Percentiles rank a stretch among this genome's conserved stretches.
phyloP scores from a whole-genome alignment of 2,329 filamentous ascomycete genomes.

The Capronia epimyces region DNA sequence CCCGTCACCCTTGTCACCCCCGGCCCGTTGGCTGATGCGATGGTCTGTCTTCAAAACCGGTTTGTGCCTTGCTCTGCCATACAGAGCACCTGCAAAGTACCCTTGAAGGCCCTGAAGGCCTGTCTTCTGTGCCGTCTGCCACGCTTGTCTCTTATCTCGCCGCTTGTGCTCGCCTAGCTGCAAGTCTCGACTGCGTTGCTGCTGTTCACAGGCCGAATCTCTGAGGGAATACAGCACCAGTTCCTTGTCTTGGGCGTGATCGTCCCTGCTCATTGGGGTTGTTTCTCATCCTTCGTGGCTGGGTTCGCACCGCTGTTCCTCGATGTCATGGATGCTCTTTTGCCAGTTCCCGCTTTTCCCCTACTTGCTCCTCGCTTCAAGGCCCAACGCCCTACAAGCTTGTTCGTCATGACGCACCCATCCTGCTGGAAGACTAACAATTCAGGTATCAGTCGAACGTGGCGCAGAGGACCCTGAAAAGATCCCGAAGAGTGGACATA shows the following conservation, averaged over 20 bases:
- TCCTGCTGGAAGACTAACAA: neutral
- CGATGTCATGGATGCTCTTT: slow-evolving; percentile 4
- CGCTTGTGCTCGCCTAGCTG: slow-evolving; percentile 9
- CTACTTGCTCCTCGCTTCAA: too few species aligned
- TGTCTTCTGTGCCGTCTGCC: slow-evolving; percentile 2
- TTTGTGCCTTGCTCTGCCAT: slow-evolving; percentile 14
- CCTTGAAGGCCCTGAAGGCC: slow-evolving; percentile 2
- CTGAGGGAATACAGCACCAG: neutral
- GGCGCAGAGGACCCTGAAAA: slow-evolving; percentile 14
- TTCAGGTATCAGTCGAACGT: slow-evolving; percentile 4
- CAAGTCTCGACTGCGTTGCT: slow-evolving; percentile 7
- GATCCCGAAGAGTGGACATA: neutral
- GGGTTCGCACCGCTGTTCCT: neutral
- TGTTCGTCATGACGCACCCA: slow-evolving; percentile 10
- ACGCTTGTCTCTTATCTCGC: slow-evolving; percentile 14
- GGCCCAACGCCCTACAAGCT: neutral
- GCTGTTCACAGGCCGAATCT: neutral
- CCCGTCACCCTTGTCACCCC: too few species aligned
- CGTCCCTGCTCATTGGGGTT: slow-evolving; percentile 6
- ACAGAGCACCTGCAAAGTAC: too few species aligned
- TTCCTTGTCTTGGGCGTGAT: slow-evolving; percentile 8
- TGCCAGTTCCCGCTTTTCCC: neutral
- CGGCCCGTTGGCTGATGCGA: neutral
- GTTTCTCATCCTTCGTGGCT: slow-evolving; percentile 3
- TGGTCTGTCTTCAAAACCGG: slow-evolving; percentile 14